A percentile compares a stretch with the other conserved stretches of the same genome.
These are phyloP conservation scores for Alternaria gansuensis DNA, from an alignment of 2,329 filamentous ascomycete genomes.

Conservation along the genomic window DNA sequence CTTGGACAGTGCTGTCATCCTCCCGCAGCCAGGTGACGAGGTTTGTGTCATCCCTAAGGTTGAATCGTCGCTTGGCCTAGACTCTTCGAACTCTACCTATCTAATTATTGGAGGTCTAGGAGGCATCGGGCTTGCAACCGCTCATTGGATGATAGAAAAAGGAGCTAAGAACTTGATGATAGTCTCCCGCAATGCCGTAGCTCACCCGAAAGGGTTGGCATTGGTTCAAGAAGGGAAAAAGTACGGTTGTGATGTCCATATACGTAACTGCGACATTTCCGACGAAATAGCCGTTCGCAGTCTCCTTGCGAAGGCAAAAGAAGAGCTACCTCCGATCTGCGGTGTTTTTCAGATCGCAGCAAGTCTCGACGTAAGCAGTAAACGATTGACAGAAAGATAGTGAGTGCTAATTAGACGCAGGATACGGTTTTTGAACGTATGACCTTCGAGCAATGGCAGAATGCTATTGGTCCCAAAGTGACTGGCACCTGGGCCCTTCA, in stretches of 20 bases:
- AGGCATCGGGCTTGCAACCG: slow-evolving; percentile 33
- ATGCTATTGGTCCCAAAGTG: slow-evolving; percentile 11
- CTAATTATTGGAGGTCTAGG: slow-evolving; percentile 34
- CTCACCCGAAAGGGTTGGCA: background rate
- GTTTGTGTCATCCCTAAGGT: slow-evolving; percentile 1
- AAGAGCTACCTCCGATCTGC: slow-evolving; percentile 5
- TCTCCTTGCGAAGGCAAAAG: background rate
- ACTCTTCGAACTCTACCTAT: slow-evolving; percentile 28
- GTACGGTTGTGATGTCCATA: background rate
- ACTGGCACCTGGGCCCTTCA: slow-evolving; percentile 40
- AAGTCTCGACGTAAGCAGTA: background rate
- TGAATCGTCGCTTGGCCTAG: background rate
- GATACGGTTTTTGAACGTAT: slow-evolving; percentile 3
- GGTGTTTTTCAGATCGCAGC: slow-evolving; percentile 1
- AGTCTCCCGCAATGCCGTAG: slow-evolving; percentile 15
- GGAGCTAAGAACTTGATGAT: slow-evolving; percentile 29
- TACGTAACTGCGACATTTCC: slow-evolving; percentile 8
- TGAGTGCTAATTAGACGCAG: too few relatives aligned
- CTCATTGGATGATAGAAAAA: slow-evolving; percentile 26
- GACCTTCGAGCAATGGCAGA: slow-evolving; percentile 5
- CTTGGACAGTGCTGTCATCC: background rate
- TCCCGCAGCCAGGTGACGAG: background rate
- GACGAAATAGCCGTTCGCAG: background rate
- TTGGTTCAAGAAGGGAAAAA: background rate
- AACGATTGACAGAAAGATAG: too few relatives aligned